phyloP scores from a whole-genome alignment of 176 grass and related monocot genomes.

The Lolium rigidum region DNA sequence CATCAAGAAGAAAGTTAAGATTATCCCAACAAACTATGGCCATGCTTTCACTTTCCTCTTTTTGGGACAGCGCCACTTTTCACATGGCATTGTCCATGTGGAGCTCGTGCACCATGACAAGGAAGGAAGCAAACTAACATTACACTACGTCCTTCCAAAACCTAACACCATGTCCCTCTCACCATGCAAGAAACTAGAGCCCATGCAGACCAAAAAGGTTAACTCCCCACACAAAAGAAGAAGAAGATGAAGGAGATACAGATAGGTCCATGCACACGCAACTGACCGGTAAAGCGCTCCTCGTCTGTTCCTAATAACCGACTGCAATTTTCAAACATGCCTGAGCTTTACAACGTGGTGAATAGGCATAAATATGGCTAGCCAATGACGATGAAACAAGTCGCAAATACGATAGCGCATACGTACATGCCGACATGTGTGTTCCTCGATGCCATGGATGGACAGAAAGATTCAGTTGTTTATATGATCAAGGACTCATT shows the following conservation, averaged over 20 bases:
- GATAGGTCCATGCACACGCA: not conserved
- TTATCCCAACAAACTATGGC: not conserved
- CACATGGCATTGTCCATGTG: slow-evolving; percentile 34
- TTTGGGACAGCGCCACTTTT: slow-evolving; percentile 10
- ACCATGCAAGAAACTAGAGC: not conserved
- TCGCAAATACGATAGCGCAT: not conserved
- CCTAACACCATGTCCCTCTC: not conserved
- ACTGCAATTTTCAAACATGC: not conserved
- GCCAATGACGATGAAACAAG: slow-evolving; percentile 18
- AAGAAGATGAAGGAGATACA: not conserved
- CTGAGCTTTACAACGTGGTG: not conserved
- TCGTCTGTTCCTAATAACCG: not conserved
- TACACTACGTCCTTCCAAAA: slow-evolving; percentile 10
- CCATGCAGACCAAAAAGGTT: slow-evolving; percentile 5
- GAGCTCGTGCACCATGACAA: slow-evolving; percentile 24
- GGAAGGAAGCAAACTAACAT: slow-evolving; percentile 23
- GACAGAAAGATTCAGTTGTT: slow-evolving; percentile 14
- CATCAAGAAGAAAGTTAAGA: not conserved
- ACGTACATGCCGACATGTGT: not conserved
- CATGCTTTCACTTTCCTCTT: slow-evolving; percentile 28
- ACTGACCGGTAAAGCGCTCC: not conserved
- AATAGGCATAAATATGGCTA: not conserved
- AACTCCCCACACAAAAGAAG: not conserved
- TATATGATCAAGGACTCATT: not conserved
- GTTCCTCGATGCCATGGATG: not conserved